Conservation (phyloP, 2,329 filamentous ascomycete species). For the Calonectria crousiana region DNA sequence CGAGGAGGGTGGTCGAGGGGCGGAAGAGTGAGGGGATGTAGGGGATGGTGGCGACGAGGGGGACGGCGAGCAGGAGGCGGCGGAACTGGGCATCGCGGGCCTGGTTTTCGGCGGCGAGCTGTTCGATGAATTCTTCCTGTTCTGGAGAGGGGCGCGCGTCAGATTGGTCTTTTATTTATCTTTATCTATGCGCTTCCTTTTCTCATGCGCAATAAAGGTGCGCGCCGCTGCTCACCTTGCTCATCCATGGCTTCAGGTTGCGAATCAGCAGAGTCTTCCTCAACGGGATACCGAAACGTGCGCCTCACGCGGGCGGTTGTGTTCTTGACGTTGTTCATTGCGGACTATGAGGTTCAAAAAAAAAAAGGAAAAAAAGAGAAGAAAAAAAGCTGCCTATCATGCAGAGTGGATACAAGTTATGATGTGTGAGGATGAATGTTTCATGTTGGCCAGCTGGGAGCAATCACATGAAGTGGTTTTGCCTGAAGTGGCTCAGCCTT, state of each 20-base stretch:
- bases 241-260: slow-evolving; percentile 78
- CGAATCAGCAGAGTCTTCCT: slow-evolving; percentile 62
- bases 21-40: slow-evolving; percentile 59
- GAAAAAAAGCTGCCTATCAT: not conserved
- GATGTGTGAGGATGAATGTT: not conserved
- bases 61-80: slow-evolving; percentile 70
- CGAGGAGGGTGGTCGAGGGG: slow-evolving; percentile 54
- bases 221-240: slow-evolving; percentile 66
- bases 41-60: slow-evolving; percentile 65
- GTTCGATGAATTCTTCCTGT: slow-evolving; percentile 73
- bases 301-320: slow-evolving; percentile 74
- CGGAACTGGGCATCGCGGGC: slow-evolving; percentile 70
- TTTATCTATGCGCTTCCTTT: not conserved
- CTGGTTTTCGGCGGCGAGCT: slow-evolving; percentile 67
- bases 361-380: no score
- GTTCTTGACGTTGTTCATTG: slow-evolving; percentile 42
- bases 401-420: slow-evolving; percentile 14
- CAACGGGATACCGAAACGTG: slow-evolving; percentile 80
- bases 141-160: slow-evolving; percentile 53
- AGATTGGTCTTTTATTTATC: not conserved
- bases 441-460: not conserved
- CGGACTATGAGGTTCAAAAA: not conserved
- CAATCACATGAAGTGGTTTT: slow-evolving; percentile 35
- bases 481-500: slow-evolving; percentile 37
- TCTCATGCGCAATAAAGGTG: not conserved